Base-by-base conservation (phyloP, 2,329 filamentous ascomycete genomes). In the Monilinia fructicola region DNA sequence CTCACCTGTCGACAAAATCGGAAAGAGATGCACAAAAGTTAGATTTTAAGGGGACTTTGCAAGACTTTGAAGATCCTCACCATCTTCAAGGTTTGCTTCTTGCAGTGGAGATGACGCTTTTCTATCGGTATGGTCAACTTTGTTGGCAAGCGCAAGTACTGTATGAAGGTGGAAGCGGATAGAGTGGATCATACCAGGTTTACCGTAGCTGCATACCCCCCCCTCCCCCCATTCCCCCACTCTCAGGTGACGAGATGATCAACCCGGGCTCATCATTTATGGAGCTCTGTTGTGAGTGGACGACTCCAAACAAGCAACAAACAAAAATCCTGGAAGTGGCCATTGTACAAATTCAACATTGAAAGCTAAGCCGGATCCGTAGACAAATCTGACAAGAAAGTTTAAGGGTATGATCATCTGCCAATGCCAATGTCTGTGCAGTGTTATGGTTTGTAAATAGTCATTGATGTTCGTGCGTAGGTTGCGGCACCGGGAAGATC, bases 241-340 rank as follows among this genome's bases (percentile, higher is more conserved):
- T 61, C 18, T 61, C 23, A 38, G 44, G 50, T 61, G 58, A 61
- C 44, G 58, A 61, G 44, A 61, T 61, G 58, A 61, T 61, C 35
- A 61, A 35, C 31, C 31, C 31, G 28, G 44, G 46, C 14, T 61
- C 28, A 50, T 40, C 44, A 38, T 26, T 26, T 61, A 28, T 50
- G 58, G 58, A 61, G 28, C 31, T 50, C 58, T 18, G 12, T 48
- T 21, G 12, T n/a, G 46, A 38, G 14, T 23, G 44, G n/a, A 38
- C 21, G n/a, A 61, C 38, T 21, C 31, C 58, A 23, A 35, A 23
- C 28, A 31, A 26, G 18, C 44, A 26, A 26, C 42, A 48, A 60
- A 28, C 21, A 23, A 50, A 50, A 26, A 40, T 21, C n/a, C 44
- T 38, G 44, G 16, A 60, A 50, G n/a, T 50, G 14, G 58, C 21